Evolutionary conservation across 2,329 filamentous ascomycete species (phyloP), one percentile per base, ranked within the genome.

Genomic region (Xylariomycetidae sp.): DNA sequence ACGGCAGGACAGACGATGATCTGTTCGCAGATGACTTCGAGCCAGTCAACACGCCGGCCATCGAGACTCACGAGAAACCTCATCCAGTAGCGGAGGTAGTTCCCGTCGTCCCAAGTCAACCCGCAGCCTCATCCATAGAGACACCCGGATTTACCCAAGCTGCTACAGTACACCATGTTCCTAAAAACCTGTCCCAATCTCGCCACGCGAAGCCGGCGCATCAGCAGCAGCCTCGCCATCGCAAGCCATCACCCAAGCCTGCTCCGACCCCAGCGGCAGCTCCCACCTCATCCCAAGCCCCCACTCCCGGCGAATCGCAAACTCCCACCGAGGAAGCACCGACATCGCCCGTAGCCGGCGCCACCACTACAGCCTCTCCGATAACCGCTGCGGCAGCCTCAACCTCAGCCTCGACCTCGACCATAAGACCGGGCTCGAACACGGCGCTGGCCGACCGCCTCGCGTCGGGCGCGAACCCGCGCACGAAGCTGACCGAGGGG

Each of bases 11-110:
- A 28, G 75, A 80, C 49, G 76, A 80, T 45, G 75, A 78, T 50
- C 65, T 80, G 38, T 80, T 80, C 51, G 70, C 71, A 40, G 76
- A 80, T 45, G 75, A 80, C 48, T 77, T 79, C 38, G 75, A 79
- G 53, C 74, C 73, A 6, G 65, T 77, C 31, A 56, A 34, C 12
- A 38, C 31, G 14, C 31, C 42, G 25, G 33, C 28, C 5, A 26
- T 37, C 11, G 27, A 37, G 22, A 16, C 32, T 13, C 15, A 26
- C 19, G 18, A 29, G 14, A 25, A 29, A 25, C 12, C 30, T 9
- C 16, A 32, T 10, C 19, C 36, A 9, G 30, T 20, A 26, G 13
- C 43, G 27, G 16, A 30, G 23, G 9, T 38, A 6, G 37, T 40
- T 8, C 18, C 42, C 9, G 39, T 38, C 13, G 35, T 30, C 7